Evolutionary conservation across 169 alveolate genomes (phyloP), one percentile per base, ranked within the genome.

Genomic region (Plasmodium vivax): DNA sequence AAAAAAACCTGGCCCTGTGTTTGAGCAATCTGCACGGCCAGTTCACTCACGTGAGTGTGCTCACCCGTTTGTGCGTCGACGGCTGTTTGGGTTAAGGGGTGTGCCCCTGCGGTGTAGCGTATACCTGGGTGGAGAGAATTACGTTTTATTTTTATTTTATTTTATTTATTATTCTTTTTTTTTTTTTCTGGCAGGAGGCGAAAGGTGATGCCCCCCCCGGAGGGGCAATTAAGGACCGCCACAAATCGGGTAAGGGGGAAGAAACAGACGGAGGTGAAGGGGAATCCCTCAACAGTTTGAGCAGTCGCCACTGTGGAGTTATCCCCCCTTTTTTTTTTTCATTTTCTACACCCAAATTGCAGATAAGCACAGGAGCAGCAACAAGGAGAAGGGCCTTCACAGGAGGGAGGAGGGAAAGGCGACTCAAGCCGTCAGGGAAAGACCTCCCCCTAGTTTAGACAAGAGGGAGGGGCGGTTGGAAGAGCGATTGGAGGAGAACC

Each of bases 1-100:
- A 85, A 74, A 85, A 85, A 85, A 85, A 85, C 41, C 80, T 85
- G 51, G 56, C 81, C 14, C 56, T 85, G 2, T 71, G 81, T 75
- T 19, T 85, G 23, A 56, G 56, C 30, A 68, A 38, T 27, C 34
- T 85, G 58, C 72, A 75, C 30, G n/a, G 34, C n/a, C 87, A 85
- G 12, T 85, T 75, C 38, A 68, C n/a, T 77, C 51, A 85, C 23
- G 93, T 85, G 45, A 75, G 85, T 56, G 16, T 41, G 30, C 41
- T 23, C 45, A 45, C 27, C 23, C 74, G 38, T 10, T 14, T n/a
- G 14, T 51, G 19, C 23, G 27, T 23, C 23, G 51, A 38, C n/a
- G 32, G 51, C 38, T 38, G 8, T 12, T 77, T 8, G 16, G 38
- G 41, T 0, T 23, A 27, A 27, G 77, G 0, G 43, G 16, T 30